phyloP scores from a whole-genome alignment of 805 yeast genomes.

The Maudiozyma serrabonitensis region DNA sequence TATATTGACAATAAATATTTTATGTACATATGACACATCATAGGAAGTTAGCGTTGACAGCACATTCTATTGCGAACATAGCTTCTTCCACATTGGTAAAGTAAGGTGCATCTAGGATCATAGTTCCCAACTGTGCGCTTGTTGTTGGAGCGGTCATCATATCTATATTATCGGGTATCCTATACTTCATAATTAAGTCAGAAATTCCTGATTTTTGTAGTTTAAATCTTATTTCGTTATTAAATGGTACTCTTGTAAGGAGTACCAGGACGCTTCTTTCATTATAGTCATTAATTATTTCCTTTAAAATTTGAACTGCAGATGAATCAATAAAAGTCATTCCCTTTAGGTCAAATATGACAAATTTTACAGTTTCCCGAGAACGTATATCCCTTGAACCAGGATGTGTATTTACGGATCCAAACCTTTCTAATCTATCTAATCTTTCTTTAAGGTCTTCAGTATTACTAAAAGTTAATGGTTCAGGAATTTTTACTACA shows the following conservation, averaged over 20 bases:
- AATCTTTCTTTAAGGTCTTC: slow-evolving; percentile 63
- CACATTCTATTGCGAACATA: slow-evolving; percentile 2
- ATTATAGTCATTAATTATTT: slow-evolving; percentile 49
- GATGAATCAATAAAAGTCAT: slow-evolving; percentile 74
- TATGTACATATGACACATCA: too few species aligned
- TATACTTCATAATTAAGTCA: slow-evolving; percentile 1
- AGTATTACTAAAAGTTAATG: slow-evolving; percentile 78
- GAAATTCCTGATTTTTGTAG: slow-evolving; percentile 48
- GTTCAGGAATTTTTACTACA: slow-evolving; percentile 77
- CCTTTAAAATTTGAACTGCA: slow-evolving; percentile 63
- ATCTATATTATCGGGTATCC: background rate
- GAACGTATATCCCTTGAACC: slow-evolving; percentile 43
- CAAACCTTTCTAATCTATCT: slow-evolving; percentile 63
- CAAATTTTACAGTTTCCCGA: slow-evolving; percentile 39
- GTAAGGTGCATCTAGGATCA: slow-evolving; percentile 2
- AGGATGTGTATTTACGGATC: slow-evolving; percentile 68
- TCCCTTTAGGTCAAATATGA: slow-evolving; percentile 73
- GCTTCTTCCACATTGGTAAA: slow-evolving; percentile 15
- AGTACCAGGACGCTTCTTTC: slow-evolving; percentile 46
- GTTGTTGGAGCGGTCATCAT: background rate
- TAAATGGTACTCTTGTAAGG: slow-evolving; percentile 50
- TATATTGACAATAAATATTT: too few species aligned
- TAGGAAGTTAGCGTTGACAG: too few species aligned
- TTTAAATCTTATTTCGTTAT: slow-evolving; percentile 37
- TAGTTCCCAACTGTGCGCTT: background rate